Evolutionary conservation across 352 stramenopile species (phyloP), one percentile per base, ranked within the genome.

Genomic region (Phytophthora palmivora): DNA sequence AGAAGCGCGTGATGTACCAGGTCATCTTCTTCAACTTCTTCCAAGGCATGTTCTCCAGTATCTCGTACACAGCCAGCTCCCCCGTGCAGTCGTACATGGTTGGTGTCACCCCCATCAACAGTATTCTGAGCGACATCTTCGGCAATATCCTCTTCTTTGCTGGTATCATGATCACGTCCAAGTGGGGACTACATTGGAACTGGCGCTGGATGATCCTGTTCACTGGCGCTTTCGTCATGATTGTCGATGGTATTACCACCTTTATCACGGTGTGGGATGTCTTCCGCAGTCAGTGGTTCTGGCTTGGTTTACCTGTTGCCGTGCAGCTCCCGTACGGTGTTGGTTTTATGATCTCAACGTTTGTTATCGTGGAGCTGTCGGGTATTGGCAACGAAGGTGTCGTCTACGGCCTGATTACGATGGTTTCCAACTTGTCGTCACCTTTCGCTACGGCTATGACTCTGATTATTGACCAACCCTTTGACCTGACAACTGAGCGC

Each of bases 1-100:
- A 79, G 55, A 63, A 52, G 30, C 69, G 69, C 19, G 74, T 34
- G 0, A 44, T 87, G 59, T 78, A 76, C 46, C 72, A 83, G 26
- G 53, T 83, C 37, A 59, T 86, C 26, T 42, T 65, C 30, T 82
- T 72, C 55, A 67, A 63, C 37, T 79, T 86, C 41, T 68, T 80
- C 16, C 53, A 45, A 6, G 56, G 59, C 6, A 48, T 83, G 43
- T 80, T 85, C 56, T 55, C 45, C 8, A 49, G 30, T 15, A 71
- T 82, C 30, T 53, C 48, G 46, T 73, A 70, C 52, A 75, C 62
- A 0, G 67, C 63, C 21, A 59, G 45, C 26, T 52, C 41, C 6
- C 67, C 70, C 19, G 60, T 79, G 10, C n/a, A 55, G 19, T 63
- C 43, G 26, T 70, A 75, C 70, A 77, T 74, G 70, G 63, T 67